Base-by-base conservation (phyloP, 345 rosid genomes). In the Citrus hindsii region DNA sequence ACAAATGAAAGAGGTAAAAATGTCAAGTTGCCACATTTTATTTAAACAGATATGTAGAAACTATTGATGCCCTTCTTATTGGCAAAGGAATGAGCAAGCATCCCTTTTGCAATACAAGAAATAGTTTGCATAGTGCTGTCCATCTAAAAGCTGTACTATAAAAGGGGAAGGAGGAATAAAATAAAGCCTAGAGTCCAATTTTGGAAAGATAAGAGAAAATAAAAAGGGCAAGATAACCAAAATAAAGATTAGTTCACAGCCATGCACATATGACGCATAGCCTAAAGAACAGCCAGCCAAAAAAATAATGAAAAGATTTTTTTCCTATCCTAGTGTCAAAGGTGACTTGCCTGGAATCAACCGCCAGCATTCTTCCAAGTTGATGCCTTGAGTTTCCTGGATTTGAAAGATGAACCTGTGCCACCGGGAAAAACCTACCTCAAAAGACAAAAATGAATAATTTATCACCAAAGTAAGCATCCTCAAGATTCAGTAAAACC, bases 341-440 rank as follows among this genome's bases (percentile, higher is more conserved):
- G 40, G 58, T 48, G 74, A 81, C 90, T 89, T 92, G 86, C 99
- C 90, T 90, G 79, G 93, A 81, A 84, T 94, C 95, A 79, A 92
- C 88, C 70, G 95, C 89, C 74, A 96, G 88, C 95, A 89, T 89
- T 80, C 93, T 89, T 84, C 97, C 99, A 80, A 92, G 92, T 80
- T 92, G 97, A 85, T 75, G 75, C 83, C 89, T 87, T 53, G 94
- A 90, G 86, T 91, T 92, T 61, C 99, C 99, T 55, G 97, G 94
- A 86, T 69, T 78, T 9, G 95, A 96, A 79, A 96, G 94, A 69
- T 89, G 93, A 86, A 92, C 87, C 80, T 92, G 92, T 51, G 89
- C 89, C 83, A 91, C 89, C 19, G 97, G 95, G 22, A 92, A 90
- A 84, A 96, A 96, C 95, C 99, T 96, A 79, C 74, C 48, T 78